phyloP scores from a whole-genome alignment of 768 basidiomycete genomes.

The Lentinula sp. region DNA sequence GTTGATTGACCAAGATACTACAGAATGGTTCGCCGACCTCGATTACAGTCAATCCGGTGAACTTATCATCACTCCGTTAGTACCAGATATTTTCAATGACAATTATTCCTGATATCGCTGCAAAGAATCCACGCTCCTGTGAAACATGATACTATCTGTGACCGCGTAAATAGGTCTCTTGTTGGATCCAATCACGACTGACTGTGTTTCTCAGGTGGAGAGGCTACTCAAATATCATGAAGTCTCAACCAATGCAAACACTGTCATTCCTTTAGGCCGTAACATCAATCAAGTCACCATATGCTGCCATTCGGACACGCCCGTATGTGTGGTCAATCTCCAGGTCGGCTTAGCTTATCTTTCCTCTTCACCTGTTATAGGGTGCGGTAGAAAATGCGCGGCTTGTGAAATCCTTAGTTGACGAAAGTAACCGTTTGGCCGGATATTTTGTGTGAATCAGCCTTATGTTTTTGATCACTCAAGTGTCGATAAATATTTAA shows the following conservation, averaged over 20 bases:
- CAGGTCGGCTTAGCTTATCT: neutral
- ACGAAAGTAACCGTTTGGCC: conserved; percentile 38
- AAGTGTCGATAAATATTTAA: neutral
- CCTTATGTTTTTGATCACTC: too few species aligned
- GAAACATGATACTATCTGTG: conserved; percentile 30
- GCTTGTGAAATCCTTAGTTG: conserved; percentile 49
- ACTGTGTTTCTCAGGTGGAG: neutral
- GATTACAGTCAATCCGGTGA: conserved; percentile 53
- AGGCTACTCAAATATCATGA: conserved; percentile 32
- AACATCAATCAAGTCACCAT: conserved; percentile 49
- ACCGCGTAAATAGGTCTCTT: conserved; percentile 28
- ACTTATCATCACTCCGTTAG: conserved; percentile 53
- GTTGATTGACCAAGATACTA: neutral
- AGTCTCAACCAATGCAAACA: conserved; percentile 43
- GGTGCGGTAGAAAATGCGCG: conserved; percentile 47
- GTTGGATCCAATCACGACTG: neutral
- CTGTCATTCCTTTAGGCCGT: conserved; percentile 33
- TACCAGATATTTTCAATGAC: neutral
- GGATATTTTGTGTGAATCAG: conserved; percentile 18
- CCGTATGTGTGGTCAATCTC: conserved; percentile 29
- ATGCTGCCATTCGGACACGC: conserved; percentile 62
- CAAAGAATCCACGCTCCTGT: conserved; percentile 47
- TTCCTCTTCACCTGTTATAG: conserved; percentile 17
- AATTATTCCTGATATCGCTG: neutral
- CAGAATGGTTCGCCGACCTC: conserved; percentile 66